Percentiles rank a stretch among this genome's conserved stretches.
phyloP scores from a whole-genome alignment of 495 filamentous ascomycete species.

The Chlorociboria aeruginascens region DNA sequence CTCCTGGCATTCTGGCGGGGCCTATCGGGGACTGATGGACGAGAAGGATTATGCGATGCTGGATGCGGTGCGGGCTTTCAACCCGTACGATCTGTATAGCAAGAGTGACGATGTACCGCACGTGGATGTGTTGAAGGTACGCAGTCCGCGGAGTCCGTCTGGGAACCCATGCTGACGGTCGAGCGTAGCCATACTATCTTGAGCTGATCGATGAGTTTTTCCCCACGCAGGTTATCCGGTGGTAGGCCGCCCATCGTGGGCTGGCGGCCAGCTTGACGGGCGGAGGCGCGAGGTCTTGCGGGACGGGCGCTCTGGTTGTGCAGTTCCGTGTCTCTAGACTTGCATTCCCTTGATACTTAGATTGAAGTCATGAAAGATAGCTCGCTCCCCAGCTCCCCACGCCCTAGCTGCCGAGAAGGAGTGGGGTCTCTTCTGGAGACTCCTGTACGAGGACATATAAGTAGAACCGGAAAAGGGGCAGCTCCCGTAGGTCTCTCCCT shows the following conservation, averaged over 20 bases:
- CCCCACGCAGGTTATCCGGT: slow-evolving; percentile 61
- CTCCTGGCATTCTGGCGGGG: slow-evolving; percentile 72
- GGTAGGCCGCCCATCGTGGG: slow-evolving; percentile 34
- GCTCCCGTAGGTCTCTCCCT: no score
- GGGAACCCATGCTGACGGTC: background rate
- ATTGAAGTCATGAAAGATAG: no score
- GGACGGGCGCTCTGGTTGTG: no score
- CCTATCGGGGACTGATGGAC: slow-evolving; percentile 70
- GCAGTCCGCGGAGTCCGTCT: background rate
- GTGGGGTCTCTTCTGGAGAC: no score
- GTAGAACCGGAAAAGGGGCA: no score
- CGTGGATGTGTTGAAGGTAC: slow-evolving; percentile 58
- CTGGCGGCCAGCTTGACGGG: no score
- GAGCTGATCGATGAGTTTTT: slow-evolving; percentile 82
- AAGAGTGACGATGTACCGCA: slow-evolving; percentile 75
- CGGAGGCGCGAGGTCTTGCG: no score
- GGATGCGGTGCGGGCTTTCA: slow-evolving; percentile 72
- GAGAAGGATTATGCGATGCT: slow-evolving; percentile 69
- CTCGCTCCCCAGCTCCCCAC: no score
- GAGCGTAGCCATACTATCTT: slow-evolving; percentile 58
- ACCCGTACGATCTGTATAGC: slow-evolving; percentile 84
- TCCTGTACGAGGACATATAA: no score
- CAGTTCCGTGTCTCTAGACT: no score
- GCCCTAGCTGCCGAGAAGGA: no score
- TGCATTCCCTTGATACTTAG: no score